These are phyloP conservation scores for Russula virescens DNA, from an alignment of 768 basidiomycete species.

Conservation along the genomic window DNA sequence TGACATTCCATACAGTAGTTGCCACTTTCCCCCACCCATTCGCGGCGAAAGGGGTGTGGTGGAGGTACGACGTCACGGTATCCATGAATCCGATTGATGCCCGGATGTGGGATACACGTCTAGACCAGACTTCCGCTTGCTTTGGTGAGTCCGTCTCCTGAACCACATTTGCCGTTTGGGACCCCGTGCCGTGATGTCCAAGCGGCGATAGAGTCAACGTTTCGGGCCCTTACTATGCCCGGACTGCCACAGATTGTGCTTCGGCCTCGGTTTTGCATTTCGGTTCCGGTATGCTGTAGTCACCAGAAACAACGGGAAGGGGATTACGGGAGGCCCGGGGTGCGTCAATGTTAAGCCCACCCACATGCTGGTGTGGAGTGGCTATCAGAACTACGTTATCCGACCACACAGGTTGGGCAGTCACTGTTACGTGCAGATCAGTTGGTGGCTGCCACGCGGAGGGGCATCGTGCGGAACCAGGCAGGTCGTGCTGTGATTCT, in stretches of 20 bases:
- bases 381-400: neutral
- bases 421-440: neutral
- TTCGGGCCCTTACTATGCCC: neutral
- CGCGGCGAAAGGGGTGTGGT: constrained; percentile 30
- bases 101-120: neutral
- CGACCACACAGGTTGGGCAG: neutral
- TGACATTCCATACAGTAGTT: neutral
- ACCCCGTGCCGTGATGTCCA: neutral
- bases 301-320: neutral
- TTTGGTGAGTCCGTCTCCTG: neutral
- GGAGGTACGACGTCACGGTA: neutral
- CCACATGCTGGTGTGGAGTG: neutral
- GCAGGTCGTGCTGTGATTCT: neutral
- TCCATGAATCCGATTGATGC: neutral
- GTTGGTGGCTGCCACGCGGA: neutral
- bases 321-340: neutral
- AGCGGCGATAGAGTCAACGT: neutral
- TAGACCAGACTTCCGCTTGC: neutral
- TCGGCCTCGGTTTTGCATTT: neutral
- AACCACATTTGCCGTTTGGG: neutral
- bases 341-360: neutral
- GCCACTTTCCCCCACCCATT: constrained; percentile 42
- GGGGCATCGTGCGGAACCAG: neutral
- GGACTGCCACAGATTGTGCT: neutral
- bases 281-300: neutral